phyloP scores from a whole-genome alignment of 352 stramenopile species.

The Globisporangium parvum region DNA sequence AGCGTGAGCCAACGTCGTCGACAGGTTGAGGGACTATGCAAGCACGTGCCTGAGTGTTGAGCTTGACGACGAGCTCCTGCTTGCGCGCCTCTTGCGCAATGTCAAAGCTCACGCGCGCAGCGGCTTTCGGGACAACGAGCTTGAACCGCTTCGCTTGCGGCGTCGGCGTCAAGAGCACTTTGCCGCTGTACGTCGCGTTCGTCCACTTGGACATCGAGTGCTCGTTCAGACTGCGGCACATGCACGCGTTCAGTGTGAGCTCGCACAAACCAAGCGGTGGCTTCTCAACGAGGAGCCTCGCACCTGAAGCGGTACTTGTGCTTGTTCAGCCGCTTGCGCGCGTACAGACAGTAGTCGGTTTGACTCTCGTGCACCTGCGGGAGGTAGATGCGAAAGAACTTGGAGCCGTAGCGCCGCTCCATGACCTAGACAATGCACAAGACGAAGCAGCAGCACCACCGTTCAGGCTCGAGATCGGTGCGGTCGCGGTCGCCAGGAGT shows the following conservation, averaged over 20 bases:
- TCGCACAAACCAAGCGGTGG: neutral
- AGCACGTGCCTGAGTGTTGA: conserved; percentile 42
- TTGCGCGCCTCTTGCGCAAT: conserved; percentile 73
- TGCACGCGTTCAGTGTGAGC: neutral
- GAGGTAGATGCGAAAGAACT: conserved; percentile 72
- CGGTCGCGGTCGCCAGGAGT: neutral
- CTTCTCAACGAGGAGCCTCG: neutral
- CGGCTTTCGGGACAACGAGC: conserved; percentile 37
- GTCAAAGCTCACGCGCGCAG: conserved; percentile 46
- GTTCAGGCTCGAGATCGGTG: neutral
- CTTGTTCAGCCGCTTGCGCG: conserved; percentile 65
- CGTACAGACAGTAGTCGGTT: conserved; percentile 70
- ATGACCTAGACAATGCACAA: conserved; percentile 14
- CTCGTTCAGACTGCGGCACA: conserved; percentile 17
- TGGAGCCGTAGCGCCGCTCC: conserved; percentile 53
- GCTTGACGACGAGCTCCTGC: conserved; percentile 54
- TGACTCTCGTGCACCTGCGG: conserved; percentile 68
- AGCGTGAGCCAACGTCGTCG: neutral
- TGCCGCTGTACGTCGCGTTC: conserved; percentile 55
- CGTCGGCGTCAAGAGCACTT: conserved; percentile 45
- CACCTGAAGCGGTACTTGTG: conserved; percentile 78
- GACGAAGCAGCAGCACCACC: neutral
- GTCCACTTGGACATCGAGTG: conserved; percentile 52
- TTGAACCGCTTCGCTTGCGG: conserved; percentile 46
- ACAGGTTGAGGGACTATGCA: neutral